These are phyloP conservation scores for Kandelia obovata DNA, from an alignment of 345 rosid genomes.

Conservation along the genomic window DNA sequence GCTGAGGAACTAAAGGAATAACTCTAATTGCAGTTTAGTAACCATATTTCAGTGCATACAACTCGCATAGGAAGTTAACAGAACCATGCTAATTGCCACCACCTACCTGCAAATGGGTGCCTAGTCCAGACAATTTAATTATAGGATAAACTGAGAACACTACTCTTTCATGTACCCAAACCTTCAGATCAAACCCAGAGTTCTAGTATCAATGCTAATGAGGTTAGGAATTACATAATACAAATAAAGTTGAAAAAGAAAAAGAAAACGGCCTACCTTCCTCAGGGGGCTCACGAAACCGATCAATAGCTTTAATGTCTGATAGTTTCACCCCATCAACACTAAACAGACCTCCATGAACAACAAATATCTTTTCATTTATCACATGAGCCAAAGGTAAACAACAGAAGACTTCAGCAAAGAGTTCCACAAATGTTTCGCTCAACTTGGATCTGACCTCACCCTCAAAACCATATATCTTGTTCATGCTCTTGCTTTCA, in stretches of 20 bases:
- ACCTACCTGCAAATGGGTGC: no score
- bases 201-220: no score
- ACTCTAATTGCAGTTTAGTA: no score
- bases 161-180: neutral
- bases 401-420: slow-evolving; percentile 94
- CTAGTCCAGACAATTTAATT: no score
- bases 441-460: slow-evolving; percentile 93
- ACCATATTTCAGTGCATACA: no score
- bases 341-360: slow-evolving; percentile 98
- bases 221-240: neutral
- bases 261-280: slow-evolving; percentile 55
- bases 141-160: neutral
- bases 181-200: neutral
- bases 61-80: no score
- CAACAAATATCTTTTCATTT: slow-evolving; percentile 74
- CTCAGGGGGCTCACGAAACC: slow-evolving; percentile 97
- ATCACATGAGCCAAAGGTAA: slow-evolving; percentile 91
- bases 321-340: slow-evolving; percentile 91
- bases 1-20: no score
- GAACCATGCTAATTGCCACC: no score
- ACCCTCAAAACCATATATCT: slow-evolving; percentile 98
- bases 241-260: neutral
- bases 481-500: slow-evolving; percentile 99
- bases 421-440: slow-evolving; percentile 89
- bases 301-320: slow-evolving; percentile 78